phyloP scores from a whole-genome alignment of 768 basidiomycete genomes.

The Hypholoma fasciculare region DNA sequence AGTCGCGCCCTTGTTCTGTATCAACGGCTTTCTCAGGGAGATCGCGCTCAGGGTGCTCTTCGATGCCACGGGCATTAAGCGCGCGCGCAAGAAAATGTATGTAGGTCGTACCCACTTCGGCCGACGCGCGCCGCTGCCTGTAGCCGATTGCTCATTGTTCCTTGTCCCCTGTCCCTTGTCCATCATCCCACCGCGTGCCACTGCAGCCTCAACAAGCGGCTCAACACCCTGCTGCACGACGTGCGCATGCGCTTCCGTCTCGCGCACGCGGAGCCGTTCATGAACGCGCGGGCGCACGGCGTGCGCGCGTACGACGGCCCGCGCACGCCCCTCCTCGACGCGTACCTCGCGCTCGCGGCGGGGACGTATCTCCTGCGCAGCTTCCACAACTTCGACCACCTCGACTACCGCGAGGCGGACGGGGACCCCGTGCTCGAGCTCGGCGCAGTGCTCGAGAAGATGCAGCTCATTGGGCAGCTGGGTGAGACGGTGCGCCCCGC shows the following conservation, averaged over 20 bases:
- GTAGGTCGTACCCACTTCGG: background rate
- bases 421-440: background rate
- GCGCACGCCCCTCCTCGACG: background rate
- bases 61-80: background rate
- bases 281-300: background rate
- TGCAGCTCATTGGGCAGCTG: background rate
- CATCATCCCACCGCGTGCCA: background rate
- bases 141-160: too few species aligned
- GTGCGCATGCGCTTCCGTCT: background rate
- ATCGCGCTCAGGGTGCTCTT: background rate
- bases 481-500: background rate
- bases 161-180: too few species aligned
- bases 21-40: background rate
- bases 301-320: background rate
- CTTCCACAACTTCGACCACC: background rate
- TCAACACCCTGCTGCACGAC: background rate
- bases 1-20: background rate
- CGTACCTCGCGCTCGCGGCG: background rate
- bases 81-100: background rate
- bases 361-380: background rate
- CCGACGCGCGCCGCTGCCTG: too few species aligned
- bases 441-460: background rate
- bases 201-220: background rate
- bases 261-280: background rate
- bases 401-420: background rate